A percentile compares a stretch with the other conserved stretches of the same genome.
phyloP scores from a whole-genome alignment of 768 basidiomycete genomes.

The Rhodotorula toruloides region DNA sequence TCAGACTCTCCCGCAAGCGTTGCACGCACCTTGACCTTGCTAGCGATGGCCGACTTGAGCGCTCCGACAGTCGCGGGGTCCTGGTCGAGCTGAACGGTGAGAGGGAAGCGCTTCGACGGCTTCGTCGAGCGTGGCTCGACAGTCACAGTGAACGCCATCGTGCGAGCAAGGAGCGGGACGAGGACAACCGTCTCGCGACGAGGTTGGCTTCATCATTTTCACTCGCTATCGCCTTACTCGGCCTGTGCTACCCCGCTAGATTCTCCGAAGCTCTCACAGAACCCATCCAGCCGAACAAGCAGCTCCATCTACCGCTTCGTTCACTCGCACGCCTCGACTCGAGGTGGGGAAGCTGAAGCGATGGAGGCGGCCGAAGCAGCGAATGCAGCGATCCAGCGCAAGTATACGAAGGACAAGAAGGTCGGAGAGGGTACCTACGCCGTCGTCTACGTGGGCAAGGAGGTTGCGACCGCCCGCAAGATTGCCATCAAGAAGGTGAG shows the following conservation, averaged over 20 bases:
- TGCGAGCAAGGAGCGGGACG: not conserved
- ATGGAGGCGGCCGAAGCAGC: conserved; percentile 37
- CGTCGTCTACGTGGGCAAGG: conserved; percentile 44
- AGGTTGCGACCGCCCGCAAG: conserved; percentile 67
- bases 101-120: conserved; percentile 33
- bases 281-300: too few species aligned
- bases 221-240: too few species aligned
- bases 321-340: too few species aligned
- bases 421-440: conserved; percentile 65
- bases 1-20: too few species aligned
- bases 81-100: conserved; percentile 12
- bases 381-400: conserved; percentile 28
- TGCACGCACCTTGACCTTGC: conserved; percentile 56
- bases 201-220: too few species aligned
- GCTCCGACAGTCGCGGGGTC: conserved; percentile 60
- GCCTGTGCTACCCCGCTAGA: not conserved
- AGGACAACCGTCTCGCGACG: not conserved
- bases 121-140: conserved; percentile 19
- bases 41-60: conserved; percentile 62
- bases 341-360: too few species aligned
- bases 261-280: not conserved
- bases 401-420: conserved; percentile 49
- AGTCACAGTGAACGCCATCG: conserved; percentile 17
- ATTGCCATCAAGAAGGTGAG: conserved; percentile 97
- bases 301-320: too few species aligned